Base-by-base conservation (phyloP, 768 basidiomycete species). In the Auriscalpium vulgare region DNA sequence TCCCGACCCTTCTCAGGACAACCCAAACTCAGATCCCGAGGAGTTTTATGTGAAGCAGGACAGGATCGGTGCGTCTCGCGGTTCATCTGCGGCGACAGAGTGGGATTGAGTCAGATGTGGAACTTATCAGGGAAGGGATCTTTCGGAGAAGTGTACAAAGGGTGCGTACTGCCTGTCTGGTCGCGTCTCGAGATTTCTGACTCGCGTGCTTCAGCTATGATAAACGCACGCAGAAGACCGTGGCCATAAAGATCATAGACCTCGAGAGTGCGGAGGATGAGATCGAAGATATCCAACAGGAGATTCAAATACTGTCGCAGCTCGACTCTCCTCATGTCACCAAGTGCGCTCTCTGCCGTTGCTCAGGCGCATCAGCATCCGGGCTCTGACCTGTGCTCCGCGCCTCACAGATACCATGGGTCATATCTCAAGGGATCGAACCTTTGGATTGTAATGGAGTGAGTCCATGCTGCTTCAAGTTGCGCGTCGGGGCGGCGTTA, bases 381-480 rank as follows among this genome's bases (percentile, higher is more conserved):
- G 40, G 14, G 40, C 38, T 53, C 40, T 37, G 29, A 29, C 29
- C 29, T 29, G 29, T 29, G 29, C 29, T 29, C 29, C 29, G 7
- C 54, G 61, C 51, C 55, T 61, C 38, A 6, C 67, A 84, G 93
- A 77, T 97, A 98, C 69, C 91, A 98, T 76, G 97, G 97, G 44
- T 94, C 91, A 37, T 99, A 76, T 74, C 78, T 99, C 66, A 95
- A 97, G 69, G 95, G 94, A 14, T 91, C 95, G 6, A 85, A 95
- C 69, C 78, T 99, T 23, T 99, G 97, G 97, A 99, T 98, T 68
- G 91, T 97, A 64, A 97, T 97, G 95, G 91, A 93, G 91, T 93
- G 64, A 56, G 84, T 75, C 16, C 13, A 58, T 21, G 10, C 37
- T 45, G 10, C 50, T 49, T 43, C 34, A 43, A 37, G 48, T 14